Evolutionary conservation across 140 eudicot genomes (phyloP).

Genomic region (Anethum foeniculum): DNA sequence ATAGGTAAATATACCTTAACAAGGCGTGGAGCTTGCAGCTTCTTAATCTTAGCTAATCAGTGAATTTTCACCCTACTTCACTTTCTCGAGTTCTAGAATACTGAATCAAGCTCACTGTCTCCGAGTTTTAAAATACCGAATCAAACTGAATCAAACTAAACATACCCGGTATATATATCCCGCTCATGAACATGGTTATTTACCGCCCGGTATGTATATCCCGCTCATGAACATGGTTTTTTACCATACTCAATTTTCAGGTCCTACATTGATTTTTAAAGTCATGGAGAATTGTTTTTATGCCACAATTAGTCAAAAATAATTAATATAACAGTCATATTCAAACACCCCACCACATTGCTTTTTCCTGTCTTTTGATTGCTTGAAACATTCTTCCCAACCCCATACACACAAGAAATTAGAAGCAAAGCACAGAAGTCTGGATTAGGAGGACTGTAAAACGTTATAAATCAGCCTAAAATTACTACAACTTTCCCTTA

Average conservation of each 20-base stretch:
- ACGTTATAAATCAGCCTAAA: too few relatives aligned
- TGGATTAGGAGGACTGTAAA: not conserved
- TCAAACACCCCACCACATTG: not conserved
- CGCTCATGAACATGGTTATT: too few relatives aligned
- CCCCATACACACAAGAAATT: not conserved
- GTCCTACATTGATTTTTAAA: not conserved
- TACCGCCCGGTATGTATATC: too few relatives aligned
- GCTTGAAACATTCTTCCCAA: not conserved
- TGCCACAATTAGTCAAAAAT: not conserved
- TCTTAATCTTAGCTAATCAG: not conserved
- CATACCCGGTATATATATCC: too few relatives aligned
- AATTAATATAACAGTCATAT: too few relatives aligned
- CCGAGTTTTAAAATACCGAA: too few relatives aligned
- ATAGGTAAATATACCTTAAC: not conserved
- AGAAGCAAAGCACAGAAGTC: not conserved
- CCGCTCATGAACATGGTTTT: too few relatives aligned
- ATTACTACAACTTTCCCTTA: too few relatives aligned
- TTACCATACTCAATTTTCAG: too few relatives aligned
- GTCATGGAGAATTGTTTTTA: not conserved
- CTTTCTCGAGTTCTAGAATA: too few relatives aligned
- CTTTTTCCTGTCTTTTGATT: not conserved
- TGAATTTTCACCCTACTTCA: not conserved
- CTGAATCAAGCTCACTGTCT: too few relatives aligned
- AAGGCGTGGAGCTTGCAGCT: conserved; percentile 4
- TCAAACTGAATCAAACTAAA: too few relatives aligned